These are phyloP conservation scores for Metschnikowia chrysomelidarum DNA, from an alignment of 805 yeast genomes.

Conservation along the genomic window DNA sequence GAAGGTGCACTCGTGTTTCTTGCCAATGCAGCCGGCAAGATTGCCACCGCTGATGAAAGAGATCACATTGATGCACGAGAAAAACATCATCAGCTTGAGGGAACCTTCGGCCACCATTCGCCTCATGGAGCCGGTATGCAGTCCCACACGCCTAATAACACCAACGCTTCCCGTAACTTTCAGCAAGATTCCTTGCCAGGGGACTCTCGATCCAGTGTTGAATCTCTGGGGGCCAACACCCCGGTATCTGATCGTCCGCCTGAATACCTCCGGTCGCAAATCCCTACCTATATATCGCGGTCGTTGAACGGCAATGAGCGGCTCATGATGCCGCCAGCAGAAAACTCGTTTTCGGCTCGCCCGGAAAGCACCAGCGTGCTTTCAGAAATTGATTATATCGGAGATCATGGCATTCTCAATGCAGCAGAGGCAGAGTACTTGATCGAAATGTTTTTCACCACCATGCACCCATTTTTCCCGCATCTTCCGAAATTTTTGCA, in stretches of 20 bases:
- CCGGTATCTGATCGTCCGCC: conserved; percentile 4
- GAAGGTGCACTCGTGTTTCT: conserved; percentile 67
- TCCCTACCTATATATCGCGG: conserved; percentile 24
- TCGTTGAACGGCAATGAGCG: conserved; percentile 20
- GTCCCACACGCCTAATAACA: background rate
- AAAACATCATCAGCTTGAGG: conserved; percentile 47
- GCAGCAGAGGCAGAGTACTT: conserved; percentile 59
- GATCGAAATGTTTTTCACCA: conserved; percentile 61
- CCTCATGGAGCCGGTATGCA: background rate
- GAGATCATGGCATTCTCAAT: conserved; percentile 53
- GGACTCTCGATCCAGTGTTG: conserved; percentile 1
- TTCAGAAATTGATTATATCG: conserved; percentile 64
- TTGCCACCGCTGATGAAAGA: conserved; percentile 65
- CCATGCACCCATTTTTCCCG: conserved; percentile 90
- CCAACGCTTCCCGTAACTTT: background rate
- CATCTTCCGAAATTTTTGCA: conserved; percentile 76
- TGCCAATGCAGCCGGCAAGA: conserved; percentile 78
- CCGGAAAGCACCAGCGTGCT: conserved; percentile 49
- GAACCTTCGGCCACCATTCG: background rate
- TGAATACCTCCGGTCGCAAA: conserved; percentile 7
- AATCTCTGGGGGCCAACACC: conserved; percentile 2
- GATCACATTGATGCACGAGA: conserved; percentile 56
- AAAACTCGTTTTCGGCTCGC: conserved; percentile 39
- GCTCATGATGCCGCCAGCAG: conserved; percentile 44
- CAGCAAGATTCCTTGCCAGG: background rate